Evolutionary conservation across 768 basidiomycete genomes (phyloP), one percentile per base, ranked within the genome.

Genomic region (Leccinum fibrillosum): DNA sequence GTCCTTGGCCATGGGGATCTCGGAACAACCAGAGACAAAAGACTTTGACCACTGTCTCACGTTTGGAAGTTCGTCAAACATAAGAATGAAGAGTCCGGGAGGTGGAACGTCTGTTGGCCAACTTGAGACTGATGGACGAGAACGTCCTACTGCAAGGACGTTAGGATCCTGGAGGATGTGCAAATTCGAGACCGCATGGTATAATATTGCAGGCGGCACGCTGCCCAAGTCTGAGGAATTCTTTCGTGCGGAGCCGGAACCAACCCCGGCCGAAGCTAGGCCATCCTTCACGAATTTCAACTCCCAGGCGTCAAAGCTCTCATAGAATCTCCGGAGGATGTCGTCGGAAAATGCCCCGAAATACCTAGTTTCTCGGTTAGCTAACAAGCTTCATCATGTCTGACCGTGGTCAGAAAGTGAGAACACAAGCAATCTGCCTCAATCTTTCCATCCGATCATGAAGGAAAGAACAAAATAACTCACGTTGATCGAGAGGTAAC

Each of bases 281-380:
- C 79, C 76, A n/a, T 77, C 72, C 10, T 86, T 66, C 5, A 89
- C 79, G 25, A 80, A 66, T 10, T 70, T 60, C 3, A 82, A 71
- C 65, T 93, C 88, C 86, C 89, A 94, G 34, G 74, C 70, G 55
- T 88, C 84, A 49, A 92, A 85, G 23, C 71, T 80, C 17, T 63
- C 61, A 66, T 85, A 89, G 70, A 95, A 94, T 35, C 70, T 72
- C 19, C 74, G 69, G 52, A 89, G 67, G 37, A 82, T 72, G 19
- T 76, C 68, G 1, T 77, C 75, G 1, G 76, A 64, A 69, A 88
- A 93, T 2, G 84, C 84, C 13, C 82, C 85, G 63, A 94, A 86
- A 70, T 89, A 94, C 55, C 92, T 94, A 60, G 26, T 58, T 60
- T 52, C 28, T 64, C 57, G 58, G 56, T 66, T 57, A 67, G 62